Conservation (phyloP, 768 basidiomycete species). For the Lactarius psammicola region DNA sequence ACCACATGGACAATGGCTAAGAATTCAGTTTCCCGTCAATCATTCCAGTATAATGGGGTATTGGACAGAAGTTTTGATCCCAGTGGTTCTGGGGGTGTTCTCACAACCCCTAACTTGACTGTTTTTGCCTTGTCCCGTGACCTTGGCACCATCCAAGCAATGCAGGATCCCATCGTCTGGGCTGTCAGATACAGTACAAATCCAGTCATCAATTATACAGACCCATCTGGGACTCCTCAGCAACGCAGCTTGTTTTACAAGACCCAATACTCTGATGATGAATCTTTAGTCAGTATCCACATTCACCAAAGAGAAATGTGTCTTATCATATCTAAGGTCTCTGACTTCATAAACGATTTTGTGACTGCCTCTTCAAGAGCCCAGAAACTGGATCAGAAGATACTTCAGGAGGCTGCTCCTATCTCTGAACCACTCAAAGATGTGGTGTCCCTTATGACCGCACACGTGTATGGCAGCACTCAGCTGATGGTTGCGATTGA, state of each 20-base stretch:
- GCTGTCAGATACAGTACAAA: slow-evolving; percentile 33
- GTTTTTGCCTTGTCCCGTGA: slow-evolving; percentile 33
- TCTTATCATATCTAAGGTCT: slow-evolving; percentile 36
- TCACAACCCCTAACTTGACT: not conserved
- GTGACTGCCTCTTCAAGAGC: slow-evolving; percentile 45
- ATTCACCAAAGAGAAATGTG: not conserved
- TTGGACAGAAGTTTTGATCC: too few species aligned
- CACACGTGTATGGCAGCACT: slow-evolving; percentile 53
- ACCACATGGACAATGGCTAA: slow-evolving; percentile 25
- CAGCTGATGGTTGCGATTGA: slow-evolving; percentile 55
- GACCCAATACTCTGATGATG: slow-evolving; percentile 36
- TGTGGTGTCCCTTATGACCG: slow-evolving; percentile 50
- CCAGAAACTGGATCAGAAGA: slow-evolving; percentile 45
- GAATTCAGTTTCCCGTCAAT: slow-evolving; percentile 19
- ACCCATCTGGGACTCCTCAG: slow-evolving; percentile 42
- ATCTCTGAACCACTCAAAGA: slow-evolving; percentile 52
- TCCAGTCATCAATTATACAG: slow-evolving; percentile 31
- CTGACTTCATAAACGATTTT: slow-evolving; percentile 46
- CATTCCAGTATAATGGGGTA: slow-evolving; percentile 27
- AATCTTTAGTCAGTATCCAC: slow-evolving; percentile 30
- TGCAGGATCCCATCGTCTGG: slow-evolving; percentile 31
- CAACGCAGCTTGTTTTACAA: slow-evolving; percentile 44
- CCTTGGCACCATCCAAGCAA: slow-evolving; percentile 31
- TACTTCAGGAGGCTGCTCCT: slow-evolving; percentile 46
- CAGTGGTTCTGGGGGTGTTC: too few species aligned